Percentiles rank a stretch among this genome's conserved stretches.
Conservation (phyloP, 176 grass and related monocot species). For the Zizania latifolia region DNA sequence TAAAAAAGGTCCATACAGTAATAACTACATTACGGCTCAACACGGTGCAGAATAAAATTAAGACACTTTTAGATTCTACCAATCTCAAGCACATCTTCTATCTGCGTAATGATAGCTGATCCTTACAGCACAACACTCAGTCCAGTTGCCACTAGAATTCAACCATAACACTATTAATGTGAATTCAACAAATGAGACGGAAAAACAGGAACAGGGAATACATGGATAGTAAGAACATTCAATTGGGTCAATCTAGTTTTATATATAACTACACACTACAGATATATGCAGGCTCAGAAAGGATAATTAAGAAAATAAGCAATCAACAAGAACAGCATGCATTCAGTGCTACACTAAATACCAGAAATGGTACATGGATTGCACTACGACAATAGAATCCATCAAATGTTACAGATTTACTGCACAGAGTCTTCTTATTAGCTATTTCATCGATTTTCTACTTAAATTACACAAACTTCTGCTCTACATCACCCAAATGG, state of each 20-base stretch:
- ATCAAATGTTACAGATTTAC: not conserved
- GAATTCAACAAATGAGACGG: not conserved
- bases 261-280: not conserved
- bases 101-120: not conserved
- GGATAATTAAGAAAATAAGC: not conserved
- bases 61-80: slow-evolving; percentile 6
- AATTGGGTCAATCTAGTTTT: not conserved
- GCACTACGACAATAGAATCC: not conserved
- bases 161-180: not conserved
- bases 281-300: not conserved
- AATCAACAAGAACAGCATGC: not conserved
- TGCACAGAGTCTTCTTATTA: not conserved
- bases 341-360: not conserved
- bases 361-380: not conserved
- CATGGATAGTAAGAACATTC: not conserved
- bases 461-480: not conserved
- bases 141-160: not conserved
- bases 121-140: not conserved
- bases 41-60: not conserved
- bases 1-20: not conserved
- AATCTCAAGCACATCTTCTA: not conserved
- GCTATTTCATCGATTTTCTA: not conserved
- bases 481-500: not conserved
- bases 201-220: not conserved
- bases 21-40: not conserved